Evolutionary conservation across 306 rosid genomes (phyloP).

Genomic region (Castanospermum australe): DNA sequence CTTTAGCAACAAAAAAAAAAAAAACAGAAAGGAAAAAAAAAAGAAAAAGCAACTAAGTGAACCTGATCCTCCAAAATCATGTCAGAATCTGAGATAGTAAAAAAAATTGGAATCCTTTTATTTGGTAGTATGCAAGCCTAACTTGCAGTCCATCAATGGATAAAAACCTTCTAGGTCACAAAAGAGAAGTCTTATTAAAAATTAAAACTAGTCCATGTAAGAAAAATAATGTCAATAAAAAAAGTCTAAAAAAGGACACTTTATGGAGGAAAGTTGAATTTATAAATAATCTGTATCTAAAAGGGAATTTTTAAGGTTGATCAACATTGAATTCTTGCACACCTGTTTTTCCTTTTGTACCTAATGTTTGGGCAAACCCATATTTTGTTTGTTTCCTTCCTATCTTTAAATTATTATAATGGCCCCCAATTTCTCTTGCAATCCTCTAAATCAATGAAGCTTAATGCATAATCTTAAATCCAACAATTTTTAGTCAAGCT

Average conservation of each 20-base stretch:
- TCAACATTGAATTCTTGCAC: too few relatives aligned
- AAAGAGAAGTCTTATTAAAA: background rate
- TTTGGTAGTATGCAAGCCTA: too few relatives aligned
- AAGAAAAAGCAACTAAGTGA: background rate
- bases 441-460: background rate
- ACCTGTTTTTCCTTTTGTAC: background rate
- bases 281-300: background rate
- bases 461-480: background rate
- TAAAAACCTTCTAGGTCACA: too few relatives aligned
- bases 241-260: background rate
- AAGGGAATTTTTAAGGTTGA: background rate
- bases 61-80: too few relatives aligned
- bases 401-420: background rate
- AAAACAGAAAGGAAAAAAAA: background rate
- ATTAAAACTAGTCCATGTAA: background rate
- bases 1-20: background rate
- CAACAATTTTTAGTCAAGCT: background rate
- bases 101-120: too few relatives aligned
- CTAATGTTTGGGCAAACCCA: background rate
- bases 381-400: background rate
- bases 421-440: background rate
- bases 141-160: too few relatives aligned
- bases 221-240: slow-evolving; percentile 1
- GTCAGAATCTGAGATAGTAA: too few relatives aligned
- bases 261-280: background rate